Base-by-base conservation (phyloP, 2,329 filamentous ascomycete species). In the Didymella pomorum region DNA sequence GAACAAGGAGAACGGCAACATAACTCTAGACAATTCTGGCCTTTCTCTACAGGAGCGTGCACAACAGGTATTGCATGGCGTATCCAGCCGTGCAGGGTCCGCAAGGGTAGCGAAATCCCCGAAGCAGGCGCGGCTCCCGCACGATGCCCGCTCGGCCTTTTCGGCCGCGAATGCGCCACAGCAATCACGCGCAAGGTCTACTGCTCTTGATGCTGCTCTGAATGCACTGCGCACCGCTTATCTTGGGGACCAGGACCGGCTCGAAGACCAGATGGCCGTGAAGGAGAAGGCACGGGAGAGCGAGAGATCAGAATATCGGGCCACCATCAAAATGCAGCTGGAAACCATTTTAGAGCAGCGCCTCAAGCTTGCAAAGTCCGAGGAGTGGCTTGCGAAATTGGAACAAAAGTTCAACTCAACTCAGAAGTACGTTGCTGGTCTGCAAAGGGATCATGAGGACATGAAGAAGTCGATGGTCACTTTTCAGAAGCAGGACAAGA, bases 371-470 rank as follows among this genome's bases (percentile, higher is more conserved):
- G 28, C 58, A 3, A 31, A n/a, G 0, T 50, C 65, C 2, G 33
- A 61, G 1, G 39, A 20, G 4, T 42, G 43, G 14, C 4, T 68
- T 4, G 26, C 49, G 5, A 37, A 53, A 8, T 9, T 75, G 3
- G 45, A 52, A 1, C 63, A 66, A 1, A 66, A 60, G 20, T 61
- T 65, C 5, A 68, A 58, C 29, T 64, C 49, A 0, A 61, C 70
- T 26, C 61, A 71, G n/a, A 73, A 65, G 31, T 74, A 60, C 18
- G 58, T 70, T 5, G 47, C 61, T 8, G 73, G 73, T 16, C 54
- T 76, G 16, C 68, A 69, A 20, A 68, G 62, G 11, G 74, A 76
- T 47, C 66, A 70, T 21, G 65, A 66, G 21, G 67, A 62, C 9
- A 16, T 71, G 9, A 67, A 69, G 18, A 63, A 54, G n/a, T 52